Conservation (phyloP, 2,329 filamentous ascomycete genomes). For the Aspergillus piperis region DNA sequence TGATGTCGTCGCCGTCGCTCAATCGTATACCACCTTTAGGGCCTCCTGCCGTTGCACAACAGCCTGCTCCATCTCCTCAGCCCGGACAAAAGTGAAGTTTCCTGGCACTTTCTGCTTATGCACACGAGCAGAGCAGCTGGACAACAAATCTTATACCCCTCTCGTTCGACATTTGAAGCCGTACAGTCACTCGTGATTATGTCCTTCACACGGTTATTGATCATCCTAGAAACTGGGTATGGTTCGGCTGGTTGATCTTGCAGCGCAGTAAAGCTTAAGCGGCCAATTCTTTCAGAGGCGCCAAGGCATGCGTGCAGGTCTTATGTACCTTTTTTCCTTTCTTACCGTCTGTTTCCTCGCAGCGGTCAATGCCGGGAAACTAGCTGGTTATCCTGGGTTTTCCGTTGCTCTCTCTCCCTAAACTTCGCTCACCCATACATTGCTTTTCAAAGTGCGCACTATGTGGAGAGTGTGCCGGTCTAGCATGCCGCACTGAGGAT, state of each 20-base stretch:
- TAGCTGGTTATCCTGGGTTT: not conserved
- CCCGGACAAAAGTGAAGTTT: conserved; percentile 10
- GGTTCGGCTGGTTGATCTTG: not conserved
- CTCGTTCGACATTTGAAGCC: not conserved
- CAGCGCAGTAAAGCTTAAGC: not conserved
- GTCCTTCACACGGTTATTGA: not conserved
- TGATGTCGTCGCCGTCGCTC: conserved; percentile 37
- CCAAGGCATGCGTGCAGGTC: not conserved
- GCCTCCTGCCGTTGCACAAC: conserved; percentile 27
- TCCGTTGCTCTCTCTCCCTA: not conserved
- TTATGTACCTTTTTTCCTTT: not conserved
- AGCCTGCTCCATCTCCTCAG: conserved; percentile 27
- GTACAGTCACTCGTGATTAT: not conserved
- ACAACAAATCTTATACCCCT: not conserved
- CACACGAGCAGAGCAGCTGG: not conserved
- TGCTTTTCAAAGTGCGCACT: not conserved
- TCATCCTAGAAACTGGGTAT: not conserved
- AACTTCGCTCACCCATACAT: not conserved
- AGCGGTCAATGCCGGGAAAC: not conserved
- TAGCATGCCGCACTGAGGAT: not conserved
- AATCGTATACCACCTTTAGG: conserved; percentile 36
- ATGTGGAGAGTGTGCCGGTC: not conserved
- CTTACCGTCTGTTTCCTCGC: not conserved
- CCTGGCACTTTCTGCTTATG: not conserved
- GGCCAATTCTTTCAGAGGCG: too few relatives aligned